phyloP scores from a whole-genome alignment of 208 protist species.

The Wallacemonas sp. region DNA sequence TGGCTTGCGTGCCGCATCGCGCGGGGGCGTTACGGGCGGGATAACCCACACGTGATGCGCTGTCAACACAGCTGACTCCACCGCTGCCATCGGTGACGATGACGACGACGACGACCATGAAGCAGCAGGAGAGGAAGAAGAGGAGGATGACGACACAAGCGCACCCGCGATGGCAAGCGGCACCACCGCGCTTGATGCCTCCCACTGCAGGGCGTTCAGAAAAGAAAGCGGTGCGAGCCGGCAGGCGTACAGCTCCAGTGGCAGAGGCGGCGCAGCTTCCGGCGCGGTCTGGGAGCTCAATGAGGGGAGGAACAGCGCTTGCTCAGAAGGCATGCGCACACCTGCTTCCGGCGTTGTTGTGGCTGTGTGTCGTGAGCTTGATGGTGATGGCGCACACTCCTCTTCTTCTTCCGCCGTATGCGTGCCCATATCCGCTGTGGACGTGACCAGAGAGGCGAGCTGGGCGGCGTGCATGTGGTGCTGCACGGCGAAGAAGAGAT shows the following conservation, averaged over 20 bases:
- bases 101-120: not conserved
- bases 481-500: constrained; percentile 45
- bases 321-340: constrained; percentile 1
- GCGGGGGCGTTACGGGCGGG: constrained; percentile 11
- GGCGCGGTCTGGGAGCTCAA: constrained; percentile 14
- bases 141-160: constrained; percentile 27
- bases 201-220: constrained; percentile 73
- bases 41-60: constrained; percentile 77
- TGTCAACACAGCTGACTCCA: constrained; percentile 24
- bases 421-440: not conserved
- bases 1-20: too few species aligned
- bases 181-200: constrained; percentile 11
- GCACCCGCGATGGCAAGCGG: constrained; percentile 66
- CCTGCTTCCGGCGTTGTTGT: too few species aligned
- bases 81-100: not conserved
- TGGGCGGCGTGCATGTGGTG: constrained; percentile 16
- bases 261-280: not conserved
- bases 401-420: constrained; percentile 13
- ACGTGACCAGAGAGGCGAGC: not conserved
- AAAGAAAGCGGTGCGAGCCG: constrained; percentile 46
- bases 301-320: not conserved
- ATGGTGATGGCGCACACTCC: too few species aligned
- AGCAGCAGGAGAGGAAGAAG: too few species aligned
- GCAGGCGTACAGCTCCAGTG: constrained; percentile 36
- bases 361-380: too few species aligned